Evolutionary conservation across 2,329 filamentous ascomycete species (phyloP), one percentile per base, ranked within the genome.

Genomic region (Penicillium sp.): DNA sequence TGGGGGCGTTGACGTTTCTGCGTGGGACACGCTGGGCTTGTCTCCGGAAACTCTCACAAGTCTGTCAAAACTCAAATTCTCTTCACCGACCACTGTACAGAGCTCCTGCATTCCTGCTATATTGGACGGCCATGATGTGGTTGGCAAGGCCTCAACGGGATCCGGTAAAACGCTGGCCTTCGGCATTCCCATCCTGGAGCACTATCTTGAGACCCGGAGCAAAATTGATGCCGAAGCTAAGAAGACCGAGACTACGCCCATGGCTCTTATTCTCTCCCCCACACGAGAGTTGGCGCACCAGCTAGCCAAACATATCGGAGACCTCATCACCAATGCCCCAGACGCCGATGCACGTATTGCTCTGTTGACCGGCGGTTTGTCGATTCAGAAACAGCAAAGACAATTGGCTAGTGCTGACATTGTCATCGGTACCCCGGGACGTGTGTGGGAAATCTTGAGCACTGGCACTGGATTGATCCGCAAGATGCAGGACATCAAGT

Each of bases 101-200:
- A 71, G 76, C 18, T 77, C 82, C 32, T 77, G 88, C 1, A 95
- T 98, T 58, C 90, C 93, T 0, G 80, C 87, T 45, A 87, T 96
- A 39, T 66, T 91, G 18, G 80, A 82, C 5, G 91, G 91, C 0
- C 86, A 88, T 64, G 91, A 98, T 68, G 85, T 97, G 12, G 86
- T 98, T 54, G 93, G 93, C 37, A 98, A 98, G 72, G 93, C 93
- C 2, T 86, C 91, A 9, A 98, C 93, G 0, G 93, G 93, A 56
- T 97, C 93, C 11, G 93, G 93, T 59, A 98, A 98, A 72, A 98
- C 93, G 0, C 74, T 98, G 39, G 91, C 93, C 0, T 98, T 95
- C 67, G 89, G 86, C 1, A 90, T 98, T 53, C 93, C 93, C 0
- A 93, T 98, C 47, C 75, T 97, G 8, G 90, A 98, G 67, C 78